Evolutionary conservation across 768 basidiomycete genomes (phyloP).

Genomic region (Naganishia antarctica): DNA sequence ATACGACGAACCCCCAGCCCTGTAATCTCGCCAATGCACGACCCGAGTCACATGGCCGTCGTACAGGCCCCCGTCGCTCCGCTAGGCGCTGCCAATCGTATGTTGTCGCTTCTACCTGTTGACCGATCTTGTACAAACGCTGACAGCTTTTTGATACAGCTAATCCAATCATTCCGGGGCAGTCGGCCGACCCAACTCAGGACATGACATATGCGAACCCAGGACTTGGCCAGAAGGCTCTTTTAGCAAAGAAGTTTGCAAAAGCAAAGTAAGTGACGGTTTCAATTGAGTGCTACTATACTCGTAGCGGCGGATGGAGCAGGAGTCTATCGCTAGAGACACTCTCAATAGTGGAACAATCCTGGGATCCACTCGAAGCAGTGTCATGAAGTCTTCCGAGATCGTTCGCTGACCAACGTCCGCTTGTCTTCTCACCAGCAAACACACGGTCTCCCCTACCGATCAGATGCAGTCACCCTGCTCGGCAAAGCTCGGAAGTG

Average conservation of each 20-base stretch:
- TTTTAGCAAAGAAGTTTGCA: constrained; percentile 88
- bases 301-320: too few species aligned
- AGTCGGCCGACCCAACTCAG: constrained; percentile 32
- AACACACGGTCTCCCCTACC: constrained; percentile 85
- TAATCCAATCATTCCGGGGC: constrained; percentile 45
- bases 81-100: constrained; percentile 44
- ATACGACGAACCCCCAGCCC: constrained; percentile 24
- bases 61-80: constrained; percentile 39
- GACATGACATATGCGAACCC: constrained; percentile 26
- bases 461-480: constrained; percentile 91
- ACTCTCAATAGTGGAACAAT: too few species aligned
- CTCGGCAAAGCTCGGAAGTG: constrained; percentile 83
- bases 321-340: too few species aligned
- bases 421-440: constrained; percentile 54
- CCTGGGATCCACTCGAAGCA: too few species aligned
- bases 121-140: too few species aligned
- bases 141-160: too few species aligned
- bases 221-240: constrained; percentile 74
- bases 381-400: neutral
- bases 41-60: constrained; percentile 45
- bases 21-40: constrained; percentile 44
- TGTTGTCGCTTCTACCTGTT: constrained; percentile 27
- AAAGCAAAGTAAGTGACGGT: constrained; percentile 66
- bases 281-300: too few species aligned
- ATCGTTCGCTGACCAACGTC: neutral